Conservation (phyloP, 306 rosid species). For the Quercus variabilis region DNA sequence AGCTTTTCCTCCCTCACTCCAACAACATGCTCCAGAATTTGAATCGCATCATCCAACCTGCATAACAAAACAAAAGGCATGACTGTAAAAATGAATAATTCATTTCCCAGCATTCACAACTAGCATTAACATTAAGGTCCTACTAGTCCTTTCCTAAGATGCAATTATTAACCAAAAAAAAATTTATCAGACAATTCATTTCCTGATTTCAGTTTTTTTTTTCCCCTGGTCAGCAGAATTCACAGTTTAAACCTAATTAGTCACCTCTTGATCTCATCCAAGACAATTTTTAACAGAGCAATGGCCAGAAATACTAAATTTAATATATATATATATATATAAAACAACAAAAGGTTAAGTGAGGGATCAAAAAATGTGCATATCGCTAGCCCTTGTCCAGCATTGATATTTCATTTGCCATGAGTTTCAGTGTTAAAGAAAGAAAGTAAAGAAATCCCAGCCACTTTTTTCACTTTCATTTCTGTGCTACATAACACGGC, state of each 20-base stretch:
- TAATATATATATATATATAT: no score
- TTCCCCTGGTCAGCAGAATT: not conserved
- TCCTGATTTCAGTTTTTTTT: not conserved
- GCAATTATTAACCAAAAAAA: not conserved
- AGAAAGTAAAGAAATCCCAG: not conserved
- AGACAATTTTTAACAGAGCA: not conserved
- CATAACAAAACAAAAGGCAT: constrained; percentile 10
- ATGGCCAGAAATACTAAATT: no score
- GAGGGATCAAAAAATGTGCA: not conserved
- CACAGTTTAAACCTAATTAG: not conserved
- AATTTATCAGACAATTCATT: not conserved
- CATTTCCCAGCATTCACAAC: not conserved
- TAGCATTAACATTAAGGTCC: not conserved
- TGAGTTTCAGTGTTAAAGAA: not conserved
- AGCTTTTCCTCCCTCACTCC: constrained; percentile 83
- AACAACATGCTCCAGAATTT: constrained; percentile 70
- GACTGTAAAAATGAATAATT: not conserved
- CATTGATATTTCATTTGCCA: not conserved
- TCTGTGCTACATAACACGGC: not conserved
- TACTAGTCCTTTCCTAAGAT: not conserved
- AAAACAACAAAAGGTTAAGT: not conserved
- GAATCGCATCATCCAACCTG: constrained; percentile 91
- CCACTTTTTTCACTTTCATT: not conserved
- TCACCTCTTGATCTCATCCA: not conserved
- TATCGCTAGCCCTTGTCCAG: not conserved